Evolutionary conservation across 2,329 filamentous ascomycete species (phyloP).

Genomic region (Calonectria henricotiae): DNA sequence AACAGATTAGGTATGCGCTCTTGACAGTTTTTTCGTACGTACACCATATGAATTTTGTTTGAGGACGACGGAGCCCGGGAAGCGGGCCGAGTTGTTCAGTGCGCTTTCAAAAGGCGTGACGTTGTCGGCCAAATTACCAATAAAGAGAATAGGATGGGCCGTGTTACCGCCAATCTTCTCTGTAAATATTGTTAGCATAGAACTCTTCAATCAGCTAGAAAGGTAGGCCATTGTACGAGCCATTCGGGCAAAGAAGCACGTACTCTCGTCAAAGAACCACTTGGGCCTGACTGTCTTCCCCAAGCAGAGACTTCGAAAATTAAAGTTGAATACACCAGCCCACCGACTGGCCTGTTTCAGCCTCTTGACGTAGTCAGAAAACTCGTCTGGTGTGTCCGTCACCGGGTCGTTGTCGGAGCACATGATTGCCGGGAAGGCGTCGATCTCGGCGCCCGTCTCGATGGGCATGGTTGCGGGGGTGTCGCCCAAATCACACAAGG

Average conservation of each 20-base stretch:
- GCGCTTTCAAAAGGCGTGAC: conserved; percentile 66
- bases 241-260: conserved; percentile 12
- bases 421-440: conserved; percentile 65
- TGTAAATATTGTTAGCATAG: conserved; percentile 36
- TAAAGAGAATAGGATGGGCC: conserved; percentile 63
- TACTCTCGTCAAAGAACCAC: conserved; percentile 59
- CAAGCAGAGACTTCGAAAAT: conserved; percentile 60
- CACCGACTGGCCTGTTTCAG: conserved; percentile 60
- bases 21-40: conserved; percentile 47
- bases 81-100: conserved; percentile 62
- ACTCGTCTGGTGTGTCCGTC: conserved; percentile 55
- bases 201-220: not conserved
- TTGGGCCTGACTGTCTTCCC: conserved; percentile 60
- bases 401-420: conserved; percentile 62
- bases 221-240: not conserved
- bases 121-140: conserved; percentile 65
- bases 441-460: conserved; percentile 52
- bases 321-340: conserved; percentile 63
- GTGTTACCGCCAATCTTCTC: conserved; percentile 58
- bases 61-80: conserved; percentile 64
- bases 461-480: conserved; percentile 52
- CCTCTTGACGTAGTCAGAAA: conserved; percentile 55
- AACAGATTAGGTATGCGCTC: not conserved
- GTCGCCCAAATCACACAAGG: conserved; percentile 48
- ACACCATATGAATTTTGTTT: conserved; percentile 69